Conservation (phyloP, 2,329 filamentous ascomycete genomes). For the Hortaea werneckii region DNA sequence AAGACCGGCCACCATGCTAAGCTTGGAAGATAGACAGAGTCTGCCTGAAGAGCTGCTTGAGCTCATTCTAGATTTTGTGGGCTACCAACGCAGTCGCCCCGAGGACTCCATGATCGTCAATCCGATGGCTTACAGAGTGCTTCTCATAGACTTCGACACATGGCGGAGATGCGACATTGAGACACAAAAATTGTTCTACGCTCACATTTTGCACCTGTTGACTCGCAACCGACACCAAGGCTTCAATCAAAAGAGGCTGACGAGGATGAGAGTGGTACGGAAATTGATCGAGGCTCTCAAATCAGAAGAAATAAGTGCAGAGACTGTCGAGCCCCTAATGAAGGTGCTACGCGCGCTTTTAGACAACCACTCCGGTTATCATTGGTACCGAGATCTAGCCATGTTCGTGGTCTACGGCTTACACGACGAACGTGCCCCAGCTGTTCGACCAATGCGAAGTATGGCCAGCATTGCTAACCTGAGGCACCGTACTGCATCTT, state of each 20-base stretch:
- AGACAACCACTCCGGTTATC: slow-evolving; percentile 68
- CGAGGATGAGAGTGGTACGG: slow-evolving; percentile 87
- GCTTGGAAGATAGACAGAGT: slow-evolving; percentile 38
- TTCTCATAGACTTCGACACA: slow-evolving; percentile 85
- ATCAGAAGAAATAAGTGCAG: slow-evolving; percentile 62
- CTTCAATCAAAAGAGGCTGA: slow-evolving; percentile 80
- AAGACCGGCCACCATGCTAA: slow-evolving; percentile 12
- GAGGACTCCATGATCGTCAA: slow-evolving; percentile 91
- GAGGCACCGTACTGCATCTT: slow-evolving; percentile 18
- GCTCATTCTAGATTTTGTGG: slow-evolving; percentile 74
- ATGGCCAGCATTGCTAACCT: slow-evolving; percentile 19
- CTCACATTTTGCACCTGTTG: slow-evolving; percentile 80
- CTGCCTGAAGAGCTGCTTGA: slow-evolving; percentile 56
- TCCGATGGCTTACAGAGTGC: slow-evolving; percentile 81
- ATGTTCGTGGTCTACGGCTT: slow-evolving; percentile 90
- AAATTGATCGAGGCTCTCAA: slow-evolving; percentile 84
- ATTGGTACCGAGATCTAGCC: slow-evolving; percentile 76
- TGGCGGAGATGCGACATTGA: slow-evolving; percentile 72
- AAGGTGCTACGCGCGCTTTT: slow-evolving; percentile 70
- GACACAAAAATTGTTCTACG: slow-evolving; percentile 83
- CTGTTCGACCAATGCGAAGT: slow-evolving; percentile 12
- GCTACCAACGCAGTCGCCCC: slow-evolving; percentile 70
- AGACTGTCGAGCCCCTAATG: slow-evolving; percentile 67
- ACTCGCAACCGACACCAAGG: slow-evolving; percentile 83
- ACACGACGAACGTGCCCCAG: slow-evolving; percentile 47